Conservation (phyloP, 1,284 basidiomycete species). For the Leccinum cinnamomeum region DNA sequence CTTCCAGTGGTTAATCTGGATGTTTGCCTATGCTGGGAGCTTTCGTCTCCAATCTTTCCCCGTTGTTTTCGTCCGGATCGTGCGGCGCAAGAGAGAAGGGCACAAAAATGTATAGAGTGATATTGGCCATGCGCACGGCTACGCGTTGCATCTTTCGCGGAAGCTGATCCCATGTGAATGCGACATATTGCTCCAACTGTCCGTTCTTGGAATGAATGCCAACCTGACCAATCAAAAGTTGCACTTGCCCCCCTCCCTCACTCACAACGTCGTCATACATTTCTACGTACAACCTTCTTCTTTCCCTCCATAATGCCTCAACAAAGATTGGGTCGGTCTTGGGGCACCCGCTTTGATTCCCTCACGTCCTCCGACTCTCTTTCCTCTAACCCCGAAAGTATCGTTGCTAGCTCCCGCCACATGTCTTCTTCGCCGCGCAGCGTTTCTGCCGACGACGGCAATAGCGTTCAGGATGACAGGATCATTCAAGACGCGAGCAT, state of each 20-base stretch:
- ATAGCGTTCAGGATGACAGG: conserved; percentile 46
- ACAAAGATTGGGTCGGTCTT: conserved; percentile 45
- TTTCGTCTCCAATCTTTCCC: conserved; percentile 21
- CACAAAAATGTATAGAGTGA: conserved; percentile 31
- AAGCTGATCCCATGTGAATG: conserved; percentile 23
- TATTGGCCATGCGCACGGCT: conserved; percentile 11
- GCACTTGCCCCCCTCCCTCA: conserved; percentile 2
- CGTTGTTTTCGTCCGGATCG: conserved; percentile 26
- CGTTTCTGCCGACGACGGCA: conserved; percentile 29
- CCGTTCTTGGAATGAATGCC: conserved; percentile 27
- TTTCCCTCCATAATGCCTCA: conserved; percentile 40
- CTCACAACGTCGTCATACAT: conserved; percentile 15
- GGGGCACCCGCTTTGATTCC: conserved; percentile 72
- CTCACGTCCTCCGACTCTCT: conserved; percentile 36
- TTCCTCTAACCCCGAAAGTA: conserved; percentile 26
- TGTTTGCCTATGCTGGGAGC: conserved; percentile 8
- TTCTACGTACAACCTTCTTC: conserved; percentile 16
- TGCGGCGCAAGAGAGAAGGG: conserved; percentile 32
- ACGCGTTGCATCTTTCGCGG: conserved; percentile 22
- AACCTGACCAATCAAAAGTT: conserved; percentile 17
- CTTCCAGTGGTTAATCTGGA: conserved; percentile 12
- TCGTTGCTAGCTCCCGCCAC: conserved; percentile 11
- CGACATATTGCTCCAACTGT: conserved; percentile 22
- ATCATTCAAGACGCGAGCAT: conserved; percentile 72
- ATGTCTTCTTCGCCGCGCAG: conserved; percentile 18